Conservation (phyloP, 148 eudicot species). For the Nepenthes mirabilis region DNA sequence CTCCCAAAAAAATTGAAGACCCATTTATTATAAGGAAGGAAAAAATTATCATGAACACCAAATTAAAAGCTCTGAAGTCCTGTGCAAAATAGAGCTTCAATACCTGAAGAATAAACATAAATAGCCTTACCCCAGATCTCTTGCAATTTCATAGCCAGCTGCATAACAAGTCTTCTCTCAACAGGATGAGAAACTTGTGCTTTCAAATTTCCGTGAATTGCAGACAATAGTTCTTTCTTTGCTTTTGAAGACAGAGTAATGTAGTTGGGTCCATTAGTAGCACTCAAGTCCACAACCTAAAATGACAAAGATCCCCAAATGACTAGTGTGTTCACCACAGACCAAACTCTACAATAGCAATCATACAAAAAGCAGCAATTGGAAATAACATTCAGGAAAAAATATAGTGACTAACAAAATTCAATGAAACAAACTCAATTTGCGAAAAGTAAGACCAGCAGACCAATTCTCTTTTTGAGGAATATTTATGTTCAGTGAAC, state of each 20-base stretch:
- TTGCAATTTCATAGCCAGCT: conserved; percentile 45
- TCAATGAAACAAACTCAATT: too few relatives aligned
- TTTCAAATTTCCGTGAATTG: conserved; percentile 43
- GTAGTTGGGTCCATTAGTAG: conserved; percentile 50
- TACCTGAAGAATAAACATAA: too few relatives aligned
- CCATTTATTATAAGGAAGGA: too few relatives aligned
- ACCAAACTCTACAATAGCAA: not conserved
- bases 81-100: too few relatives aligned
- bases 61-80: too few relatives aligned
- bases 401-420: too few relatives aligned
- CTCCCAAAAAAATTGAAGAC: too few relatives aligned
- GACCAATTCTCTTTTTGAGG: too few relatives aligned
- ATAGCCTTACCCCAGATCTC: conserved; percentile 47
- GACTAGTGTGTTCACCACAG: not conserved
- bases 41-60: too few relatives aligned
- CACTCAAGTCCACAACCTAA: conserved; percentile 58
- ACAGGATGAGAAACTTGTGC: conserved; percentile 37
- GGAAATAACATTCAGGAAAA: too few relatives aligned
- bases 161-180: conserved; percentile 43
- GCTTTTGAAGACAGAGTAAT: conserved; percentile 48
- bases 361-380: not conserved
- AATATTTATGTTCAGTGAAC: too few relatives aligned
- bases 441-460: too few relatives aligned
- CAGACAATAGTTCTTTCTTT: conserved; percentile 46
- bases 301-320: not conserved